Evolutionary conservation across 2,329 filamentous ascomycete species (phyloP).

Genomic region (Xylaria sp.): DNA sequence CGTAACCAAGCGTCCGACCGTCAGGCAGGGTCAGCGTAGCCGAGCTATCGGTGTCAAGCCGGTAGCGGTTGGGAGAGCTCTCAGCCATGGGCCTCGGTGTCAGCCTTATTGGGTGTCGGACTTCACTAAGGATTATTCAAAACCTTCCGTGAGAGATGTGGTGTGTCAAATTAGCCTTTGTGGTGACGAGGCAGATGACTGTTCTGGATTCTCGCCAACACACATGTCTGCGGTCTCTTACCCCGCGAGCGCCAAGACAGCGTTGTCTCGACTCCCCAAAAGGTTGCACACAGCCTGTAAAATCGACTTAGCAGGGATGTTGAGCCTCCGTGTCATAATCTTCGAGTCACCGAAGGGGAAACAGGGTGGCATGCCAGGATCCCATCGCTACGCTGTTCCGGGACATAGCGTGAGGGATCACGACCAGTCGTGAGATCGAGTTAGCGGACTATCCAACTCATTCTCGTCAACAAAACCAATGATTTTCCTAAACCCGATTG

Average conservation of each 20-base stretch:
- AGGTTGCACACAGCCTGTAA: conserved; percentile 8
- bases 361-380: background rate
- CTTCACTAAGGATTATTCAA: background rate
- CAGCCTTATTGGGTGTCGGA: background rate
- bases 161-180: background rate
- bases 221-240: conserved; percentile 11
- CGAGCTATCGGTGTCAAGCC: conserved; percentile 25
- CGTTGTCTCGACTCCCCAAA: conserved; percentile 9
- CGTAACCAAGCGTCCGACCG: conserved; percentile 29
- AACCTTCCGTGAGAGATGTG: background rate
- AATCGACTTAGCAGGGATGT: conserved; percentile 16
- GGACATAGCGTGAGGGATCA: background rate
- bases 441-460: conserved; percentile 6
- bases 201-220: background rate
- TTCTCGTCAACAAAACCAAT: conserved; percentile 12
- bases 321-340: conserved; percentile 7
- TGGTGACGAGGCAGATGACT: background rate
- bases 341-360: conserved; percentile 13
- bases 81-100: conserved; percentile 23
- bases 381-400: background rate
- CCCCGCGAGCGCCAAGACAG: conserved; percentile 32
- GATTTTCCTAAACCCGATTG: conserved; percentile 25
- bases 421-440: background rate
- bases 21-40: conserved; percentile 23
- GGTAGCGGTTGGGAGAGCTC: conserved; percentile 23